These are phyloP conservation scores for Vitis riparia DNA, from an alignment of 164 flowering plant genomes.

Conservation along the genomic window DNA sequence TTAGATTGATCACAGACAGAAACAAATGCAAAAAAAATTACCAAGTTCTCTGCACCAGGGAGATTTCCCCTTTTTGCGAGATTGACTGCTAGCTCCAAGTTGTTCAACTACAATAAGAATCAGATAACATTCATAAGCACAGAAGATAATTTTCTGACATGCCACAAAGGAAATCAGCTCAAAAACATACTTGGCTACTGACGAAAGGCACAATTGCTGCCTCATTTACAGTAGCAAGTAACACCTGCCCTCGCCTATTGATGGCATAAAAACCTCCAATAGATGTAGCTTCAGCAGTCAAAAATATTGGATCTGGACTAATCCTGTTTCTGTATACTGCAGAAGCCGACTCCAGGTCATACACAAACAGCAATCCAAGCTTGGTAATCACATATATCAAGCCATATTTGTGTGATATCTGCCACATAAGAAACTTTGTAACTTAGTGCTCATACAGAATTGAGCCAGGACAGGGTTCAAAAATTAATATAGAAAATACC, in stretches of 20 bases:
- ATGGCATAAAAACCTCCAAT: conserved; percentile 96
- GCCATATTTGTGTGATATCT: conserved; percentile 88
- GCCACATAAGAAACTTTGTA: conserved; percentile 26
- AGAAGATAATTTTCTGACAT: not conserved
- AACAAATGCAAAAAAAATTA: conserved; percentile 21
- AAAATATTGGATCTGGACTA: conserved; percentile 98
- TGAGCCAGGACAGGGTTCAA: not conserved
- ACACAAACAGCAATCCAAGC: conserved; percentile 97
- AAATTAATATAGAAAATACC: conserved; percentile 37
- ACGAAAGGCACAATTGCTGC: conserved; percentile 91
- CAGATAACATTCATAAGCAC: conserved; percentile 6
- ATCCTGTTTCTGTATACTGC: conserved; percentile 97
- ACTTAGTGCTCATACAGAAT: conserved; percentile 11
- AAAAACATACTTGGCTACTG: conserved; percentile 81
- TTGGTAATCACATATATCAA: conserved; percentile 96
- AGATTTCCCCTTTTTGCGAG: conserved; percentile 98
- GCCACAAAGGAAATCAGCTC: not conserved
- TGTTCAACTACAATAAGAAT: conserved; percentile 66
- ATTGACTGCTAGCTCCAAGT: conserved; percentile 93
- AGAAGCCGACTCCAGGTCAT: conserved; percentile 93
- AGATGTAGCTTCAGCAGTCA: conserved; percentile 95
- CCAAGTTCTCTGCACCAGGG: conserved; percentile 98
- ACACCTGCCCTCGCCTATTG: conserved; percentile 94
- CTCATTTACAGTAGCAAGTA: conserved; percentile 95
- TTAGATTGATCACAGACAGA: too few species aligned